phyloP scores from a whole-genome alignment of 2,329 filamentous ascomycete genomes.

The Ceratocystiopsis minuta region DNA sequence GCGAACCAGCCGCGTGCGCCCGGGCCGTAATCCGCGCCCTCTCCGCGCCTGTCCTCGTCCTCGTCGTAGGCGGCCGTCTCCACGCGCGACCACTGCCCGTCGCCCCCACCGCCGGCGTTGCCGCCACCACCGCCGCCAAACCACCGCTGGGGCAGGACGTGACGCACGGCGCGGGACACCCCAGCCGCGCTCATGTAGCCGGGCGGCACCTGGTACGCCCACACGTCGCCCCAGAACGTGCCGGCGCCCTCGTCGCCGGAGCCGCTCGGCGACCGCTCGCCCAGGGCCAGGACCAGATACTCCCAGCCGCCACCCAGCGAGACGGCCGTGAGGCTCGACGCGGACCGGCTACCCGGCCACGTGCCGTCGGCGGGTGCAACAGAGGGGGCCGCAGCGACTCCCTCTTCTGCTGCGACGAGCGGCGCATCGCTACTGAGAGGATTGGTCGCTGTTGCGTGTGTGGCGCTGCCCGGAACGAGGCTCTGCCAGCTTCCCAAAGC shows the following conservation, averaged over 20 bases:
- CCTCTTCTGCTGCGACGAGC: slow-evolving; percentile 1
- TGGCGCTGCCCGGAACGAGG: slow-evolving; percentile 7
- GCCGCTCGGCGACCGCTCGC: slow-evolving; percentile 32
- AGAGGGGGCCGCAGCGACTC: too few relatives aligned
- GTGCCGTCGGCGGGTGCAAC: slow-evolving; percentile 5
- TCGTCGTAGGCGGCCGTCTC: slow-evolving; percentile 30
- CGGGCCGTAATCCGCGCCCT: slow-evolving; percentile 26
- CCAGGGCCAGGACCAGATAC: slow-evolving; percentile 43
- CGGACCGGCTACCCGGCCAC: slow-evolving; percentile 36
- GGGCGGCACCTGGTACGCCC: slow-evolving; percentile 44
- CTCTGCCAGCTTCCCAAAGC: slow-evolving; percentile 36
- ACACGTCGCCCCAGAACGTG: slow-evolving; percentile 40
- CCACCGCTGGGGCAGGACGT: slow-evolving; percentile 4
- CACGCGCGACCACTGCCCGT: slow-evolving; percentile 40
- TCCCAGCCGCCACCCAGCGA: slow-evolving; percentile 41
- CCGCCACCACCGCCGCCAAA: slow-evolving; percentile 2
- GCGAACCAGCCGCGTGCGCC: slow-evolving; percentile 38
- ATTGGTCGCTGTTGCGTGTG: not conserved
- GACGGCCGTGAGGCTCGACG: slow-evolving; percentile 34
- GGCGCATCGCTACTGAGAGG: slow-evolving; percentile 3
- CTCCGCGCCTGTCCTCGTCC: slow-evolving; percentile 23
- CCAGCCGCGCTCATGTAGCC: slow-evolving; percentile 35
- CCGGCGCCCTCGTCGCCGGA: slow-evolving; percentile 32
- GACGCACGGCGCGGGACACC: slow-evolving; percentile 29
- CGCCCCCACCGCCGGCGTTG: slow-evolving; percentile 20